phyloP scores from a whole-genome alignment of 2,329 filamentous ascomycete species.

The Aspergillus amoenus region DNA sequence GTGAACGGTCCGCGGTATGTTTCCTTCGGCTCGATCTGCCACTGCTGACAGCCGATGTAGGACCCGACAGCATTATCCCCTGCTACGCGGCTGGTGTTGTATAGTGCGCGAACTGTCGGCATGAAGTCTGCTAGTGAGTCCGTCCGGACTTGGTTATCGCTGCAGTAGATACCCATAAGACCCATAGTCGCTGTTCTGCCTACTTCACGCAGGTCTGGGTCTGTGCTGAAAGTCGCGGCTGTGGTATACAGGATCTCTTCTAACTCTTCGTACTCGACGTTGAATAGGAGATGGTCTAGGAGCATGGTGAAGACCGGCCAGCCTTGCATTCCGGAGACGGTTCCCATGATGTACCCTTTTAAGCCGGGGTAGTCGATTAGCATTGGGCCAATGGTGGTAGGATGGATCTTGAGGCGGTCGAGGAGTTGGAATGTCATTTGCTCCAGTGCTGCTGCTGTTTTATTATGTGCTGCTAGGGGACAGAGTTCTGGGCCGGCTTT shows the following conservation, averaged over 20 bases:
- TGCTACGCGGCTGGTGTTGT: not conserved
- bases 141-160: not conserved
- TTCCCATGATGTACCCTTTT: not conserved
- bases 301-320: not conserved
- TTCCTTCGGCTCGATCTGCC: not conserved
- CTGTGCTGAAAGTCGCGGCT: not conserved
- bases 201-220: not conserved
- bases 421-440: no score
- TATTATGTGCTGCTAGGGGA: not conserved
- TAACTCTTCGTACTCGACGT: not conserved
- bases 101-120: not conserved
- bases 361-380: not conserved
- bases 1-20: not conserved
- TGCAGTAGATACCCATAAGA: not conserved
- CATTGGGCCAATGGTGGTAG: not conserved
- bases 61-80: not conserved
- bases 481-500: conserved; percentile 7
- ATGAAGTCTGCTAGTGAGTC: not conserved
- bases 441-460: conserved; percentile 5
- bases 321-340: not conserved
- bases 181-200: not conserved
- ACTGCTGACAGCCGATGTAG: not conserved
- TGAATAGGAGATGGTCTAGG: not conserved
- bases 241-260: not conserved
- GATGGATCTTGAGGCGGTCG: not conserved